phyloP scores from a whole-genome alignment of 345 rosid species.

The Rhodamnia rubescens region DNA sequence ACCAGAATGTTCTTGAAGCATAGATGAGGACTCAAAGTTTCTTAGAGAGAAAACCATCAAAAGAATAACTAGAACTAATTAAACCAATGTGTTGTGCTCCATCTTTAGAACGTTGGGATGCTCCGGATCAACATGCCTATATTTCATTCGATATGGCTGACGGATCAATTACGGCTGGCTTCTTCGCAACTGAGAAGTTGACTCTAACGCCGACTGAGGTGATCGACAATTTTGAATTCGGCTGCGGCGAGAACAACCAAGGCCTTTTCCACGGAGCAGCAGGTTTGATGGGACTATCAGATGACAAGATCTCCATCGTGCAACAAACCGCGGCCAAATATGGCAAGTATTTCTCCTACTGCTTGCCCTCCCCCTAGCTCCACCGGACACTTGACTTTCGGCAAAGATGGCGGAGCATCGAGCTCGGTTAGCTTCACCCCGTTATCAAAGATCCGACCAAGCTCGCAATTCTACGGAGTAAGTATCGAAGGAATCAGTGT shows the following conservation, averaged over 20 bases:
- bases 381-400: slow-evolving; percentile 14
- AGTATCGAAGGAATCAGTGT: slow-evolving; percentile 5
- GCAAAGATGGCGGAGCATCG: background rate
- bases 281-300: slow-evolving; percentile 1
- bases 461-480: slow-evolving; percentile 10
- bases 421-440: slow-evolving; percentile 12
- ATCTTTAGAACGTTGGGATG: background rate
- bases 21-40: background rate
- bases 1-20: background rate
- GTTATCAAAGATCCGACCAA: background rate
- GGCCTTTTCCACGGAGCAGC: slow-evolving; percentile 1
- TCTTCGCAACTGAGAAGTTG: slow-evolving; percentile 1
- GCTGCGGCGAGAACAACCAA: slow-evolving; percentile 12
- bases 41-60: background rate
- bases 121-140: slow-evolving; percentile 3
- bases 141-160: slow-evolving; percentile 8
- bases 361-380: slow-evolving; percentile 17
- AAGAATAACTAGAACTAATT: background rate
- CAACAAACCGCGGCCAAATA: slow-evolving; percentile 10
- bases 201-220: background rate
- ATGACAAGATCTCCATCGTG: slow-evolving; percentile 1
- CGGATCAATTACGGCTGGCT: background rate
- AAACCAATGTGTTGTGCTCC: background rate
- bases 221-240: slow-evolving; percentile 9
- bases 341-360: slow-evolving; percentile 13